Conservation (phyloP, 306 rosid species). For the Notholithocarpus densiflorus region DNA sequence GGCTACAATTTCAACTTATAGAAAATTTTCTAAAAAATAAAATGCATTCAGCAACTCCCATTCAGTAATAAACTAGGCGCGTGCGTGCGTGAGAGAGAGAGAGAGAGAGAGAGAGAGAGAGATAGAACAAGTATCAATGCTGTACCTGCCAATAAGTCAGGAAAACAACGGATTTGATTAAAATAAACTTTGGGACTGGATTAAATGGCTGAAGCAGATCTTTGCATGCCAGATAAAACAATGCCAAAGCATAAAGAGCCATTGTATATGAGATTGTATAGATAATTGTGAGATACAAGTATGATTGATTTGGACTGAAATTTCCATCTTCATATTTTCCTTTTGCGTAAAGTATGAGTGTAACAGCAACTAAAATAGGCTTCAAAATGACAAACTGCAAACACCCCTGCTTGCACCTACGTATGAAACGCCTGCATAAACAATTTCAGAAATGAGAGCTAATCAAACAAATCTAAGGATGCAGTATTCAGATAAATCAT, state of each 20-base stretch:
- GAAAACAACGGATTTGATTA: slow-evolving; percentile 93
- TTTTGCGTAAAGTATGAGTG: slow-evolving; percentile 81
- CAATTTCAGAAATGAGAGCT: slow-evolving; percentile 25
- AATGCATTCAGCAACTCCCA: slow-evolving; percentile 10
- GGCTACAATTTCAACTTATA: neutral
- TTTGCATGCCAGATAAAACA: slow-evolving; percentile 95
- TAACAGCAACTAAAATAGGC: slow-evolving; percentile 79
- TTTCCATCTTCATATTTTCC: slow-evolving; percentile 89
- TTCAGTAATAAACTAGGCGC: neutral
- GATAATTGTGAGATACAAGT: slow-evolving; percentile 90
- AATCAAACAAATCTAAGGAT: slow-evolving; percentile 1
- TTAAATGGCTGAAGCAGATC: slow-evolving; percentile 97
- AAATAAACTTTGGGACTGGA: slow-evolving; percentile 92
- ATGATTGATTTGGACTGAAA: slow-evolving; percentile 83
- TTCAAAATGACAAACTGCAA: slow-evolving; percentile 96
- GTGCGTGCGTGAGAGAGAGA: neutral
- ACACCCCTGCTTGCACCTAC: slow-evolving; percentile 98
- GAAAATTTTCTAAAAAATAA: slow-evolving; percentile 6
- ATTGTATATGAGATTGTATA: slow-evolving; percentile 81
- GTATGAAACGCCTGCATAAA: slow-evolving; percentile 86
- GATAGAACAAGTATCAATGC: neutral
- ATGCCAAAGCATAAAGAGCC: slow-evolving; percentile 86
- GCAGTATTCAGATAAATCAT: slow-evolving; percentile 14
- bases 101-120: neutral
- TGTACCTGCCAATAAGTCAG: slow-evolving; percentile 98